phyloP scores from a whole-genome alignment of 2,329 filamentous ascomycete genomes.

The Neofusicoccum umdonicola region DNA sequence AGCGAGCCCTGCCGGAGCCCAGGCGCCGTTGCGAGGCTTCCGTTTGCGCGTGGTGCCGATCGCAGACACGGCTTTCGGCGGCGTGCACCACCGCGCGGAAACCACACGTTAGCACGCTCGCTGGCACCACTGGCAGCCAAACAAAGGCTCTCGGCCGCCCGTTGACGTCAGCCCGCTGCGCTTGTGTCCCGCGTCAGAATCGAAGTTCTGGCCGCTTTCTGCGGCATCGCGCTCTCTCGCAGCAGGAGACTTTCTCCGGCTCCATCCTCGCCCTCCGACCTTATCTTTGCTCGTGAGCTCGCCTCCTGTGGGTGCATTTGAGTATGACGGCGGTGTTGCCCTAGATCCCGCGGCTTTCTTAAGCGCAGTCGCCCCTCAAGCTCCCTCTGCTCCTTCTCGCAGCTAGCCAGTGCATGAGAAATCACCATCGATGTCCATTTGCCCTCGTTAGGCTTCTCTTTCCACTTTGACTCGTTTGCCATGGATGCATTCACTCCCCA shows the following conservation, averaged over 20 bases:
- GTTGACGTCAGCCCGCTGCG: background rate
- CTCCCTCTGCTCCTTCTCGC: too few relatives aligned
- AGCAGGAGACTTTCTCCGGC: too few relatives aligned
- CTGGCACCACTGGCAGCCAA: background rate
- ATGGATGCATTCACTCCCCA: constrained; percentile 21
- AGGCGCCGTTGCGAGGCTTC: background rate
- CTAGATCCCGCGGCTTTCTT: too few relatives aligned
- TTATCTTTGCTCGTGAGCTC: too few relatives aligned
- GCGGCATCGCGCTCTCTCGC: too few relatives aligned
- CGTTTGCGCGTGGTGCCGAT: background rate
- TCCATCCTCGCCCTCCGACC: too few relatives aligned
- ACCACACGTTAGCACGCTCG: background rate
- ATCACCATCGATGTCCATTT: too few relatives aligned
- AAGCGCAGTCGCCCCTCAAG: too few relatives aligned
- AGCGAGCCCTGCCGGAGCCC: background rate
- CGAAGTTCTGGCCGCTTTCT: too few relatives aligned
- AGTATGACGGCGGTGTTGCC: too few relatives aligned
- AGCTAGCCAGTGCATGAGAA: too few relatives aligned
- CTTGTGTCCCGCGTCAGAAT: background rate
- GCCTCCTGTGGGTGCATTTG: too few relatives aligned
- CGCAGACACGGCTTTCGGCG: background rate
- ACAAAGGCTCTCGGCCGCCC: background rate
- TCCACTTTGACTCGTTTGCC: background rate
- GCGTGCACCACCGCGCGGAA: background rate
- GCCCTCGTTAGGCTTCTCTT: background rate